phyloP scores from a whole-genome alignment of 2,329 filamentous ascomycete species.

The Harringtonia aguacate region DNA sequence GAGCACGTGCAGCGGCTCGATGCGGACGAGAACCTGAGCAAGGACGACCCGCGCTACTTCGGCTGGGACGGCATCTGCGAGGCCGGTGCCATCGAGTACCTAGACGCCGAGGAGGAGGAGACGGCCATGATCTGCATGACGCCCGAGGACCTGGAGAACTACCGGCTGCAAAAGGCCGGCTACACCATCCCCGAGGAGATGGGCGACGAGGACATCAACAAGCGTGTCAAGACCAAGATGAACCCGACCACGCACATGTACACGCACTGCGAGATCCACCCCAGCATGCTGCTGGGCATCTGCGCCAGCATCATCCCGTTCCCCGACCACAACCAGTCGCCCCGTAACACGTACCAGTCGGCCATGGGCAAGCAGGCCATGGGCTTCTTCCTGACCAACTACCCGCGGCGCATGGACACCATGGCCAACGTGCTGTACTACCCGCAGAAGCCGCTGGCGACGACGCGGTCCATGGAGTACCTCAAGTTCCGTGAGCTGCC shows the following conservation, averaged over 20 bases:
- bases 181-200: slow-evolving; percentile 30
- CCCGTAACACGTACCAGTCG: slow-evolving; percentile 97
- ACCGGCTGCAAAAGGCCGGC: slow-evolving; percentile 49
- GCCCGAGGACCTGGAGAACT: slow-evolving; percentile 82
- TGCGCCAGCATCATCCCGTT: slow-evolving; percentile 99
- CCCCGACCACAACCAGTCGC: slow-evolving; percentile 98
- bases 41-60: slow-evolving; percentile 52
- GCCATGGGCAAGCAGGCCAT: slow-evolving; percentile 99
- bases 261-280: slow-evolving; percentile 98
- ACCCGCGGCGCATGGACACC: slow-evolving; percentile 93
- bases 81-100: slow-evolving; percentile 82
- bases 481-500: slow-evolving; percentile 95
- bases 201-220: slow-evolving; percentile 66
- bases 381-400: slow-evolving; percentile 98
- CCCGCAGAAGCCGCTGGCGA: slow-evolving; percentile 92
- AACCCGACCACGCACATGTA: slow-evolving; percentile 85
- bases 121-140: slow-evolving; percentile 99
- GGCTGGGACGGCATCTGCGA: slow-evolving; percentile 84
- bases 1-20: slow-evolving; percentile 69
- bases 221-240: slow-evolving; percentile 76
- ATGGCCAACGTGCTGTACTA: slow-evolving; percentile 99
- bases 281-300: slow-evolving; percentile 96
- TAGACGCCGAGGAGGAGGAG: slow-evolving; percentile 97
- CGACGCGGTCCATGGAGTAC: slow-evolving; percentile 96
- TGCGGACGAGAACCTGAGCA: slow-evolving; percentile 47